Conservation (phyloP, 345 rosid species). For the Adansonia digitata region DNA sequence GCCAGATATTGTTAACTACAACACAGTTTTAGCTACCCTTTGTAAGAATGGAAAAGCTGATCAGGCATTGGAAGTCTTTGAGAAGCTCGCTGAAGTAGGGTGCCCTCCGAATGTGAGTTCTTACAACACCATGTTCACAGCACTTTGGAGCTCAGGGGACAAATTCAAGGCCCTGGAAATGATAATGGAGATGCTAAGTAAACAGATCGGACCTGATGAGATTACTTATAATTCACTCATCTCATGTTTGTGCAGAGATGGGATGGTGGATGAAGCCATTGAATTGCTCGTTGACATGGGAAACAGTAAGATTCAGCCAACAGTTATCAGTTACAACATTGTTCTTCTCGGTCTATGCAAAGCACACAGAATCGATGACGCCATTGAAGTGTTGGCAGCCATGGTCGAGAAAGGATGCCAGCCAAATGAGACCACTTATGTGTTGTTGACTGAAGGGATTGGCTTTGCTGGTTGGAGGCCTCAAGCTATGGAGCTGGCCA, state of each 20-base stretch:
- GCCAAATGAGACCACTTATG: constrained; percentile 77
- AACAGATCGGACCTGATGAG: constrained; percentile 64
- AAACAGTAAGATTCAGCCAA: constrained; percentile 46
- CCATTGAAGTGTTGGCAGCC: constrained; percentile 53
- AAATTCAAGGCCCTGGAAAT: constrained; percentile 50
- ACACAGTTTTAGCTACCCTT: constrained; percentile 57
- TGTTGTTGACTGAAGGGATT: constrained; percentile 60
- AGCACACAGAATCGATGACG: constrained; percentile 54
- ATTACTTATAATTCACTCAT: constrained; percentile 78
- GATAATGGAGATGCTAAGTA: constrained; percentile 56
- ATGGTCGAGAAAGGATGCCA: constrained; percentile 63
- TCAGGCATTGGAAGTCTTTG: constrained; percentile 70
- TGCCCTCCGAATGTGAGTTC: constrained; percentile 76
- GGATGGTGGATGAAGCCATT: constrained; percentile 71
- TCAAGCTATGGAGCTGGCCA: constrained; percentile 72
- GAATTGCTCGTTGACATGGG: constrained; percentile 68
- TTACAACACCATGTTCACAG: constrained; percentile 80
- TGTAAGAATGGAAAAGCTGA: constrained; percentile 67
- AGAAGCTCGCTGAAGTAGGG: constrained; percentile 57
- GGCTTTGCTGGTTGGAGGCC: constrained; percentile 70
- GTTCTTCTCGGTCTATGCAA: constrained; percentile 73
- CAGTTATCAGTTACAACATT: constrained; percentile 67
- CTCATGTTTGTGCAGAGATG: constrained; percentile 83
- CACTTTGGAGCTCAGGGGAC: constrained; percentile 67
- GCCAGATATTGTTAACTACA: constrained; percentile 81